These are phyloP conservation scores for Lipomyces sp. DNA, from an alignment of 805 yeast species.

Conservation along the genomic window DNA sequence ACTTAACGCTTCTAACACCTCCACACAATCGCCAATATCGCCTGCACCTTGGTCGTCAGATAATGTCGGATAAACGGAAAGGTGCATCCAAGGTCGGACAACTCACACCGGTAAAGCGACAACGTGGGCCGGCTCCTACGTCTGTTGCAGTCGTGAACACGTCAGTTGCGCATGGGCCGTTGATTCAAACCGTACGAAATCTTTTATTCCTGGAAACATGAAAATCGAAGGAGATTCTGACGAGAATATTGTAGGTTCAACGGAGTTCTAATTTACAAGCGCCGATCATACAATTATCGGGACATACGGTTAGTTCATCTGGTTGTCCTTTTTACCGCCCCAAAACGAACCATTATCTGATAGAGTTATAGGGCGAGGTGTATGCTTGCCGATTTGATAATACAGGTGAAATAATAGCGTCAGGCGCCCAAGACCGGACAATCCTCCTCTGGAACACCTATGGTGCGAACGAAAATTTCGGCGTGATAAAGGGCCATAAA, in stretches of 20 bases:
- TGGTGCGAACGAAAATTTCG: constrained; percentile 50
- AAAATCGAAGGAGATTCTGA: not conserved
- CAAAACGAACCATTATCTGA: not conserved
- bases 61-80: constrained; percentile 32
- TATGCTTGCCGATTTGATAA: constrained; percentile 57
- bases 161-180: constrained; percentile 27
- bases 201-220: not conserved
- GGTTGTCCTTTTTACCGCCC: not conserved
- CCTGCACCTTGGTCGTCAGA: not conserved
- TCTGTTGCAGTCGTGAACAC: constrained; percentile 37
- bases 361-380: constrained; percentile 51
- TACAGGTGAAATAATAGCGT: constrained; percentile 59
- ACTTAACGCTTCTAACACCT: not conserved
- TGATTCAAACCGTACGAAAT: constrained; percentile 26
- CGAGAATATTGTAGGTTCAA: constrained; percentile 19
- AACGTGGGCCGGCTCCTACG: constrained; percentile 14
- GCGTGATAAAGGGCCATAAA: constrained; percentile 60
- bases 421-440: constrained; percentile 61
- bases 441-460: constrained; percentile 53
- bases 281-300: constrained; percentile 37
- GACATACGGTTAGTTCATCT: constrained; percentile 34
- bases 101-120: constrained; percentile 13
- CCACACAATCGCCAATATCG: constrained; percentile 1
- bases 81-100: constrained; percentile 17
- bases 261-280: constrained; percentile 35